Evolutionary conservation across 2,329 filamentous ascomycete species (phyloP).

Genomic region (Taxawa tesnikishii): DNA sequence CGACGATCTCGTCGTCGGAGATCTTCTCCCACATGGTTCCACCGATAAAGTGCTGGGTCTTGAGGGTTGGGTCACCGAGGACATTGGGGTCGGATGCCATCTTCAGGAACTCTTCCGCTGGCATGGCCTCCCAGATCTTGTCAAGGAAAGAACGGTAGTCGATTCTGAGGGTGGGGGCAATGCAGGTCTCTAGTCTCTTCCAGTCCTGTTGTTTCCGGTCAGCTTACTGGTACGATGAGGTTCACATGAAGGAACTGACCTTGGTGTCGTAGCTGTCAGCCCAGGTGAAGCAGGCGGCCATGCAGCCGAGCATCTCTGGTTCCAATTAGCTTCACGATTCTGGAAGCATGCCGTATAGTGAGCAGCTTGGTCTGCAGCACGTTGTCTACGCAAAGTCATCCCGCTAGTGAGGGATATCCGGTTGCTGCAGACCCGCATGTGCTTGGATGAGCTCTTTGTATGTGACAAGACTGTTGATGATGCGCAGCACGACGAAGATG

Average conservation of each 20-base stretch:
- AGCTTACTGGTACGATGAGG: background rate
- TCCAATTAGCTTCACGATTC: too few relatives aligned
- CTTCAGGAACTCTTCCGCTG: constrained; percentile 38
- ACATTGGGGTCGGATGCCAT: constrained; percentile 41
- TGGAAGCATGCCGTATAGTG: too few relatives aligned
- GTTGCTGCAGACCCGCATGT: too few relatives aligned
- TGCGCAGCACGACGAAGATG: too few relatives aligned
- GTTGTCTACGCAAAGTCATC: too few relatives aligned
- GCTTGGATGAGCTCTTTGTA: too few relatives aligned
- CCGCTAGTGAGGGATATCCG: too few relatives aligned
- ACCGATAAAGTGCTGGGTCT: constrained; percentile 46
- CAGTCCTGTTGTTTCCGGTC: constrained; percentile 33
- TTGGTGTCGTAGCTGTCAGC: constrained; percentile 55
- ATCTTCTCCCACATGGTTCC: constrained; percentile 40
- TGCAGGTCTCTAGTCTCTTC: constrained; percentile 45
- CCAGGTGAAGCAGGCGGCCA: constrained; percentile 37
- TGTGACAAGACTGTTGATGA: too few relatives aligned
- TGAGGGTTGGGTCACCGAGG: constrained; percentile 41
- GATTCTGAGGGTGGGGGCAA: constrained; percentile 51
- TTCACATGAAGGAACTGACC: constrained; percentile 12
- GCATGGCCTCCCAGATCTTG: constrained; percentile 45
- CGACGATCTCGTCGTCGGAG: constrained; percentile 34
- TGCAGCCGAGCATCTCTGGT: constrained; percentile 25
- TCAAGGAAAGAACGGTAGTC: constrained; percentile 53
- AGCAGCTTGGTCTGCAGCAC: too few relatives aligned